phyloP scores from a whole-genome alignment of 2,329 filamentous ascomycete species.

The Exophiala calicioides region DNA sequence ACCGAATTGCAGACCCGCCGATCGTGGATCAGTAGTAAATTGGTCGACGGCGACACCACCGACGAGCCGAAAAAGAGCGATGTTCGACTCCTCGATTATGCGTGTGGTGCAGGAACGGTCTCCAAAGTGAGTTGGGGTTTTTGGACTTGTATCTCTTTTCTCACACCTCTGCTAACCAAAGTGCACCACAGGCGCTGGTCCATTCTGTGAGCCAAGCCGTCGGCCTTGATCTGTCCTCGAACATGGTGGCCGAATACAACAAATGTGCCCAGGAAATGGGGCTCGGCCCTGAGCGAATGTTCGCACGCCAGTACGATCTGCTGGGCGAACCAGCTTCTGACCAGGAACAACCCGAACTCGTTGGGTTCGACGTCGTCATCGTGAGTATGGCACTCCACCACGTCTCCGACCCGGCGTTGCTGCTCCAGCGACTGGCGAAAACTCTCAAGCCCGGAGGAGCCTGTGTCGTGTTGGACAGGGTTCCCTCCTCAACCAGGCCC shows the following conservation, averaged over 20 bases:
- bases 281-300: conserved; percentile 55
- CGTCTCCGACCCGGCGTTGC: conserved; percentile 63
- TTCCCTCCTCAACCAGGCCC: conserved; percentile 33
- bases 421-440: conserved; percentile 59
- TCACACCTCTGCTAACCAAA: no score
- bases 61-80: no score
- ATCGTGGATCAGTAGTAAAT: no score
- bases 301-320: conserved; percentile 61
- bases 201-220: conserved; percentile 63
- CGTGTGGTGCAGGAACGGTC: no score
- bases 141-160: no score
- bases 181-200: conserved; percentile 59
- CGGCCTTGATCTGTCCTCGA: conserved; percentile 70
- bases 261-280: conserved; percentile 54
- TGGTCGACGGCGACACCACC: no score
- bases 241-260: conserved; percentile 70
- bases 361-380: conserved; percentile 66
- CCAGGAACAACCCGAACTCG: conserved; percentile 54
- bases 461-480: conserved; percentile 66
- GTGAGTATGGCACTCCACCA: conserved; percentile 67
- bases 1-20: no score
- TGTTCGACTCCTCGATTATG: no score
- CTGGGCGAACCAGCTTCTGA: conserved; percentile 53
- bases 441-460: conserved; percentile 66
- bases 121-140: no score